Base-by-base conservation (phyloP, 1,284 basidiomycete genomes). In the Inonotus obliquus region DNA sequence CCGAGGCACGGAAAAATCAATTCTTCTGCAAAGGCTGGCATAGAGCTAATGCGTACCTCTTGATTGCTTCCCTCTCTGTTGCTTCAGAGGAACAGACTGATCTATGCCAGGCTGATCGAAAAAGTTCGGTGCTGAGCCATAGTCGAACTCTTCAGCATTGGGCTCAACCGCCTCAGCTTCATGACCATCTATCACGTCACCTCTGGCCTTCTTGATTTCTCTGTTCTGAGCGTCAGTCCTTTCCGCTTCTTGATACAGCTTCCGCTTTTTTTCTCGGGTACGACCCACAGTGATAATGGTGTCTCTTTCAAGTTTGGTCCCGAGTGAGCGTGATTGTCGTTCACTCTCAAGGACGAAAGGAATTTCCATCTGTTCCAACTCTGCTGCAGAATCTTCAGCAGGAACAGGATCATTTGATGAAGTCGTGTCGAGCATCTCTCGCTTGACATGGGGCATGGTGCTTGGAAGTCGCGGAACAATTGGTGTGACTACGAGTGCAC, bases 251-350 rank as follows among this genome's bases (percentile, higher is more conserved):
- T 77, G 78, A 9, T 71, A 69, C 58, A 85, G 79, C 69, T 87
- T 87, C 51, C 83, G 78, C 70, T 88, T 89, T 73, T 81, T 84
- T 67, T 79, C 75, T 56, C 77, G 75, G 38, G 77, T 74, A 68
- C 85, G 84, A 3, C 87, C 89, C 19, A 91, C 88, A 7, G 87
- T 77, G 4, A 92, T 81, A 61, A 92, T 85, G 0, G 84, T 78
- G 69, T 80, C 81, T 35, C 78, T 71, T 27, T 73, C 70, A 54
- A 67, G 66, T 25, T 69, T 69, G 17, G 68, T 68, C 2, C 45
- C 19, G 19, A 64, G 49, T 55, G 61, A 62, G 47, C 47, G 58
- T 5, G 65, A 64, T 57, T 73, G 73, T 47, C 80, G 79, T 69
- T 83, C 79, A 6, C 79, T 71, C 2, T 81, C 78, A 59, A 89